Conservation (phyloP, 768 basidiomycete genomes). For the Hygrocybe punicea region DNA sequence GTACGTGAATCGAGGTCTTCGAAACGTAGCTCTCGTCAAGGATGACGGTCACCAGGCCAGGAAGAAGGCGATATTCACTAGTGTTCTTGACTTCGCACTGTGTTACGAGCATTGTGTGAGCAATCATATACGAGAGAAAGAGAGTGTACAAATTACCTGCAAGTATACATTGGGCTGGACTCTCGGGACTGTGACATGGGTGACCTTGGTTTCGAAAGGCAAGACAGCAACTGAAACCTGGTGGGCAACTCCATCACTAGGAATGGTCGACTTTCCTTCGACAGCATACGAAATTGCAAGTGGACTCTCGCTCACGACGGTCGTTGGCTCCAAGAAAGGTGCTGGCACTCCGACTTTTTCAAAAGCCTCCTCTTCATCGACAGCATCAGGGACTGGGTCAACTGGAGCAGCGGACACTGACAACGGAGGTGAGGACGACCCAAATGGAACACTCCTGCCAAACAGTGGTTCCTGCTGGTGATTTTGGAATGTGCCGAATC, state of each 20-base stretch:
- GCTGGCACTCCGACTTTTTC: constrained; percentile 30
- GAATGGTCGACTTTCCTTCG: constrained; percentile 47
- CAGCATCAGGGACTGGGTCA: neutral
- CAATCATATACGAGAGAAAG: neutral
- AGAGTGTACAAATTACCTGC: constrained; percentile 33
- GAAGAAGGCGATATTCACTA: constrained; percentile 53
- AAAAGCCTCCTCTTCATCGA: constrained; percentile 23
- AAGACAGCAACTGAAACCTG: constrained; percentile 52
- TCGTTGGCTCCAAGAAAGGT: constrained; percentile 33
- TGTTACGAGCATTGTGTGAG: constrained; percentile 2
- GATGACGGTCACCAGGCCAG: constrained; percentile 53
- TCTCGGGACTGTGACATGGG: constrained; percentile 50
- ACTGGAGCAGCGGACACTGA: neutral
- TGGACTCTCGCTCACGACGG: constrained; percentile 51
- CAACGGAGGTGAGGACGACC: neutral
- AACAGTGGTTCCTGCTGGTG: neutral
- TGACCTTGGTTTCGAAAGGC: constrained; percentile 44
- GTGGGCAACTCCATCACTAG: constrained; percentile 53
- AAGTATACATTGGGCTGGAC: constrained; percentile 49
- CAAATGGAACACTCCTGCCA: neutral
- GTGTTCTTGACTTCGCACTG: constrained; percentile 54
- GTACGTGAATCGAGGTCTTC: constrained; percentile 46
- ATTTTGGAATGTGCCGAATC: neutral
- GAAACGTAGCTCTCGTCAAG: constrained; percentile 57
- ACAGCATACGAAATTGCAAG: constrained; percentile 52